Base-by-base conservation (phyloP, 139 green algal genomes). In the Micractinium sp. region DNA sequence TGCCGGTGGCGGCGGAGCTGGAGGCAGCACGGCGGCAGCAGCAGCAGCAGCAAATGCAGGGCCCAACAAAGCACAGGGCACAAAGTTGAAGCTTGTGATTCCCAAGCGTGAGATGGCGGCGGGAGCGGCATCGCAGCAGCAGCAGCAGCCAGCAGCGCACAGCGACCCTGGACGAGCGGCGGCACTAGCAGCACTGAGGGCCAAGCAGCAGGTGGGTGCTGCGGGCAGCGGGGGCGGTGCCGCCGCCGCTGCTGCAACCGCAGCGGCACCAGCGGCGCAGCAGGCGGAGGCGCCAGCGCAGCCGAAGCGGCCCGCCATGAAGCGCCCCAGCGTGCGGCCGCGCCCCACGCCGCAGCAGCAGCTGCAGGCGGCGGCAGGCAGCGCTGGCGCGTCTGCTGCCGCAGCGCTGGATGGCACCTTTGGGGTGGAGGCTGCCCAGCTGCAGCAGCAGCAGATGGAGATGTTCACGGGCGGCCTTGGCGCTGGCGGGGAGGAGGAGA, bases 81-180 rank as follows among this genome's bases (percentile, higher is more conserved):
- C 63, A 18, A 92, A 86, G 39, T 47, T 92, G 2, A 92, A 90
- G 41, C 77, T 92, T 22, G 89, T 92, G n/a, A 92, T 92, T 41
- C 89, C 84, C 25, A 92, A 92, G 38, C 75, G 66, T 14, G 73
- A 86, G 2, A 15, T 36, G 12, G 33, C 85, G 16, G 27, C 78
- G 19, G 47, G 19, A 85, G 25, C 83, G 14, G 69, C 47, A 20
- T 7, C 7, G n/a, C 73, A 79, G 73, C 73, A 79, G n/a, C 31
- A 39, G 73, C n/a, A 39, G n/a, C 73, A 80, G 74, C 74, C 35
- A n/a, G n/a, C 16, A 15, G n/a, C 41, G 18, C n/a, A 69, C 12
- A 29, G 19, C 4, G 74, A 85, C 15, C 85, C 85, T 0, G 74
- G 74, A 14, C 33, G 75, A 13, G 71, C 71, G 0, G 81, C 71